These are phyloP conservation scores for Syzygium aromaticum DNA, from an alignment of 345 rosid species.

Conservation along the genomic window DNA sequence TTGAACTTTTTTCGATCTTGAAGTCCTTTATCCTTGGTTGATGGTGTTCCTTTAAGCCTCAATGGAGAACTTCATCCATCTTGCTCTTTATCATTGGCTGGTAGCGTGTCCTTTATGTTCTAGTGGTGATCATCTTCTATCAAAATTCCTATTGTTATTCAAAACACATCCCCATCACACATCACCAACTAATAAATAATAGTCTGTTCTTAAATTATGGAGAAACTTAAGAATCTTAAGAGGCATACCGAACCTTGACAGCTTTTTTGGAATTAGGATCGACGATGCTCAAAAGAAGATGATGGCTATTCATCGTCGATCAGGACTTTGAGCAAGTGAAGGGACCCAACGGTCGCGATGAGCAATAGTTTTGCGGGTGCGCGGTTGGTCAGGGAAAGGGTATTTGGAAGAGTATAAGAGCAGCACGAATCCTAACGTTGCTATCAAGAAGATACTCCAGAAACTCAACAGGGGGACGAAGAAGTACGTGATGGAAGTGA, in stretches of 20 bases:
- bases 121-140: not conserved
- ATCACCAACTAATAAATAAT: not conserved
- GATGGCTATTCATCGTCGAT: not conserved
- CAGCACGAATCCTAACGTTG: not conserved
- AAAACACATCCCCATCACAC: not conserved
- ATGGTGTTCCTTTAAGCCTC: not conserved
- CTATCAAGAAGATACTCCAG: not conserved
- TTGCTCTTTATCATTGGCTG: rapidly evolving
- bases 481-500: not conserved
- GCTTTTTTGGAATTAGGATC: not conserved
- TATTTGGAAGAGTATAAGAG: not conserved
- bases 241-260: not conserved
- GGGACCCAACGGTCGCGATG: not conserved
- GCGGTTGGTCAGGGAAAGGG: not conserved
- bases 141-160: not conserved
- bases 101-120: not conserved
- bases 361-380: not conserved
- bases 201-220: not conserved
- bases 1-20: not conserved
- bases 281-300: not conserved
- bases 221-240: not conserved
- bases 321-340: not conserved
- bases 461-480: not conserved
- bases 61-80: not conserved
- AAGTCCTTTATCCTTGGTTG: not conserved